phyloP scores from a whole-genome alignment of 2,329 filamentous ascomycete genomes.

The Aureobasidium leucospermi region DNA sequence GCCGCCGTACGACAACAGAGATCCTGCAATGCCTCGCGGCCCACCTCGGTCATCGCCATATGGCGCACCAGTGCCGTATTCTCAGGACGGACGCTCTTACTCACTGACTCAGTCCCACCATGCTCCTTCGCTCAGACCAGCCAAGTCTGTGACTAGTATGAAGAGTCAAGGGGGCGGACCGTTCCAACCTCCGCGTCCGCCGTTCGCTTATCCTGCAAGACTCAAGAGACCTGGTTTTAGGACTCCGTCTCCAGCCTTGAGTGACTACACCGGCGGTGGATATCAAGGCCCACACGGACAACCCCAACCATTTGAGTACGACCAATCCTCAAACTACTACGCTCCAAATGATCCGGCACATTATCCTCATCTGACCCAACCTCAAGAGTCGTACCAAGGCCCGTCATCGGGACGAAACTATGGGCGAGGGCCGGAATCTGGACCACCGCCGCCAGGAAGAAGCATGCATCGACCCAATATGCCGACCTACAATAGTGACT shows the following conservation, averaged over 20 bases:
- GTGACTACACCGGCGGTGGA: constrained; percentile 24
- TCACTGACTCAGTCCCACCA: constrained; percentile 33
- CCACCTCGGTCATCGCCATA: not conserved
- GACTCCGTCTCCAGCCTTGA: constrained; percentile 37
- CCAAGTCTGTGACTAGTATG: constrained; percentile 36
- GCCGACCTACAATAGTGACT: constrained; percentile 25
- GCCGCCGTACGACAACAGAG: constrained; percentile 34
- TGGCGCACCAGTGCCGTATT: constrained; percentile 13
- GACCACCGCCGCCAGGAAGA: not conserved
- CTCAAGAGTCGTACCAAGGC: not conserved
- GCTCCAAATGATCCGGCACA: not conserved
- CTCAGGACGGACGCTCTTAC: constrained; percentile 35
- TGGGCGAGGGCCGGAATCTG: not conserved
- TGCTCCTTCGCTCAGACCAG: constrained; percentile 9
- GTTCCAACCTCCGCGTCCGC: constrained; percentile 28
- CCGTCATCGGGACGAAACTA: not conserved
- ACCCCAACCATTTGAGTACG: not conserved
- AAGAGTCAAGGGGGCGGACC: constrained; percentile 33
- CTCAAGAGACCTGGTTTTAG: constrained; percentile 36
- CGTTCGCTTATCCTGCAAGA: constrained; percentile 36
- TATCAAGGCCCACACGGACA: not conserved
- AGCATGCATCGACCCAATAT: constrained; percentile 20
- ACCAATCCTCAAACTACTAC: not conserved
- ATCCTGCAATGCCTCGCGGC: constrained; percentile 17
- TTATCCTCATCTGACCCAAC: not conserved